Evolutionary conservation across 2,329 filamentous ascomycete species (phyloP).

Genomic region (Alternaria sp.): DNA sequence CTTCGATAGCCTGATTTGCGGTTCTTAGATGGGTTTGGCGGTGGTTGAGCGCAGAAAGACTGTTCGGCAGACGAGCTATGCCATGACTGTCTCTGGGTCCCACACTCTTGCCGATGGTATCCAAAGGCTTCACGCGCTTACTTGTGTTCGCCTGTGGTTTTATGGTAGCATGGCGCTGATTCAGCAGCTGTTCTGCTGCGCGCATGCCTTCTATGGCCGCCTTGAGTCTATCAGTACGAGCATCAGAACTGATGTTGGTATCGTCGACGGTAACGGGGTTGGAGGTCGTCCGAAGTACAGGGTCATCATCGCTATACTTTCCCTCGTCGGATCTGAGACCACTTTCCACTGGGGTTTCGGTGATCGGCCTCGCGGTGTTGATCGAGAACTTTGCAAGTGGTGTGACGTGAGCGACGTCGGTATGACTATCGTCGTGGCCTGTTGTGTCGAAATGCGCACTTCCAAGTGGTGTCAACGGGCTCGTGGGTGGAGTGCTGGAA

Average conservation of each 20-base stretch:
- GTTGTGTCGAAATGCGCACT: neutral
- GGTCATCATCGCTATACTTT: neutral
- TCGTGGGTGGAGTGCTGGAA: neutral
- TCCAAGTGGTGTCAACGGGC: neutral
- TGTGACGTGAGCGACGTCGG: neutral
- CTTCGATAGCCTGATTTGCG: conserved; percentile 3
- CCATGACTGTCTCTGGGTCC: neutral
- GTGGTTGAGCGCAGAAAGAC: neutral
- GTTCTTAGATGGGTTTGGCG: neutral
- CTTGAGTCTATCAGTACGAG: neutral
- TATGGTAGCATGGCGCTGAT: conserved; percentile 9
- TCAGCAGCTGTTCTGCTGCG: conserved; percentile 8
- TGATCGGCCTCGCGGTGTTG: neutral
- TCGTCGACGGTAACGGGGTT: neutral
- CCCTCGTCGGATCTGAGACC: neutral
- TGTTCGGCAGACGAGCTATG: neutral
- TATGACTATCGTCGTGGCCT: neutral
- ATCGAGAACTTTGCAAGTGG: neutral
- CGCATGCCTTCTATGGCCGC: neutral
- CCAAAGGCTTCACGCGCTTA: neutral
- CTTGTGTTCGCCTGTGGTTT: neutral
- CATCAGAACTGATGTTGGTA: neutral
- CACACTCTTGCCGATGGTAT: neutral
- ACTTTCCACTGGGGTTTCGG: neutral
- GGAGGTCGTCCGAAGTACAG: neutral